Evolutionary conservation across 495 filamentous ascomycete species (phyloP), one percentile per base, ranked within the genome.

Genomic region (Gamarada debralockiae): DNA sequence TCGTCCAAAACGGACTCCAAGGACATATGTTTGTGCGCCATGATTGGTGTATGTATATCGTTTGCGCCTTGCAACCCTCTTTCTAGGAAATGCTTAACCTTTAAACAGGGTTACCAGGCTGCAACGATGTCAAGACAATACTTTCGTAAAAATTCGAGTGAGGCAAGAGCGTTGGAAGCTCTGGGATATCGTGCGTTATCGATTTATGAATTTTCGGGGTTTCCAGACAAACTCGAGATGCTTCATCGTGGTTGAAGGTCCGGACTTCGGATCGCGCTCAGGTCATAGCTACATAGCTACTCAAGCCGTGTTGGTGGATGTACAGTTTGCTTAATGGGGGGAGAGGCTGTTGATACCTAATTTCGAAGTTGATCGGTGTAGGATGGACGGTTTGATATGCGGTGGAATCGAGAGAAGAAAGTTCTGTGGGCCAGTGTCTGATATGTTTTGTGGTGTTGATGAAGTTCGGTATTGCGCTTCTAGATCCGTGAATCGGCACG

Each of bases 1-100:
- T 89, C 82, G 61, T 89, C 85, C 40, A 88, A 73, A 47, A 82
- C 80, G 20, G 81, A 73, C 71, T 89, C 84, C 52, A 88, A 77
- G 56, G 86, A 87, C 84, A 56, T 64, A 17, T 8, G n/a, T 7
- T 29, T 34, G 25, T 53, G 44, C 10, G 57, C 39, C 61, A 64
- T 64, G 34, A 22, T 56, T 34, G 38, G 31, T 23, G 15, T 40
- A 50, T 45, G 20, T 12, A 23, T 22, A 34, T 14, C 13, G 5
- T 20, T 51, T 40, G 36, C 38, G 37, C 18, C 14, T 15, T 4
- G 37, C n/a, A 5, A 39, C 6, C 14, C 14, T 39, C 37, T 6
- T 39, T 15, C 37, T 6, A 5, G 37, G 6, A 39, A 6, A 6
- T 15, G n/a, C 18, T 6, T 4, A 39, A 15, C 4, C 18, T 8